phyloP scores from a whole-genome alignment of 2,329 filamentous ascomycete genomes.

The Claviceps pazoutovae region DNA sequence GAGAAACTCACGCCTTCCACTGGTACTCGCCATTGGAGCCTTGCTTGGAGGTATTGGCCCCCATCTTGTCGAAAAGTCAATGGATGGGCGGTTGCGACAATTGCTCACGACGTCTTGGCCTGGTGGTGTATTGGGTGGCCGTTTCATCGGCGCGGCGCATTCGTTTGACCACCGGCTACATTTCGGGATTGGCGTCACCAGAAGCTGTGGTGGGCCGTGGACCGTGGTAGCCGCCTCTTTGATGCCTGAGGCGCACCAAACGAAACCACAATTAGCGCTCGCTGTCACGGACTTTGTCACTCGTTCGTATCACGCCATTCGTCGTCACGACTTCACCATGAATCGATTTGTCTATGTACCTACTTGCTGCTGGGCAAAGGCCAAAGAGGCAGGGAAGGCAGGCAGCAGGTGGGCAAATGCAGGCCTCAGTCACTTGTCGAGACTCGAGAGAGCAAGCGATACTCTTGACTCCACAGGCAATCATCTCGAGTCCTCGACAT shows the following conservation, averaged over 20 bases:
- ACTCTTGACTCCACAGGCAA: not conserved
- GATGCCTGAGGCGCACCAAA: too few species aligned
- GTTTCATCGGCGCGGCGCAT: too few species aligned
- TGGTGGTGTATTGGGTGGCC: constrained; percentile 9
- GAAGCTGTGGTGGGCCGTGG: too few species aligned
- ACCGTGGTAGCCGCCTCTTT: too few species aligned
- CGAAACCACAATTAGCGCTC: too few species aligned
- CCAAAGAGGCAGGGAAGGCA: not conserved
- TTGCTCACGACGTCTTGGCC: constrained; percentile 15
- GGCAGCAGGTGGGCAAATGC: not conserved
- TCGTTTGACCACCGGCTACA: too few species aligned
- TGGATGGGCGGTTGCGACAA: constrained; percentile 17
- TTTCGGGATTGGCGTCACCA: too few species aligned
- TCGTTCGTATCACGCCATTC: not conserved
- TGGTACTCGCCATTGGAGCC: constrained; percentile 19
- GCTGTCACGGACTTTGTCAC: too few species aligned
- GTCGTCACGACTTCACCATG: not conserved
- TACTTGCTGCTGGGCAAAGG: not conserved
- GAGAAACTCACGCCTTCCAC: constrained; percentile 41
- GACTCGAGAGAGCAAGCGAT: not conserved
- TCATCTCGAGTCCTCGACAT: not conserved
- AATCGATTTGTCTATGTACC: not conserved
- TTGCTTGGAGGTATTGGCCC: constrained; percentile 42
- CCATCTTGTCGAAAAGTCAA: constrained; percentile 34
- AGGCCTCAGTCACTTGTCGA: too few species aligned